These are phyloP conservation scores for Nicotiana paniculata DNA, from an alignment of 257 asterid species.

Conservation along the genomic window DNA sequence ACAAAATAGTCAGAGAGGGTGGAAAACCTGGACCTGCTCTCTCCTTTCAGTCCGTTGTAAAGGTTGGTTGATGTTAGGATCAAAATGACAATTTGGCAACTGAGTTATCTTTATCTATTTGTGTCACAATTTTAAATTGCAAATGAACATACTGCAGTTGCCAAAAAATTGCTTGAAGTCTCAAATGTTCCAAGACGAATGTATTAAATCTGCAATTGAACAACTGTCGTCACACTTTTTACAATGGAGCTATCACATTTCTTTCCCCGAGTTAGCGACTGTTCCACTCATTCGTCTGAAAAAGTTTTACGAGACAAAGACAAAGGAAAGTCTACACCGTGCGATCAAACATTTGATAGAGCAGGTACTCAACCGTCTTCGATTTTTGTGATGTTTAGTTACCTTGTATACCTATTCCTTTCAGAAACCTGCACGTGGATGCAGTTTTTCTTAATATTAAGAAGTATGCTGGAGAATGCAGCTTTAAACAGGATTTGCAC, in stretches of 20 bases:
- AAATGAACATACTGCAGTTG: slow-evolving; percentile 43
- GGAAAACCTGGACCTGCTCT: slow-evolving; percentile 36
- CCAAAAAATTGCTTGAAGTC: slow-evolving; percentile 72
- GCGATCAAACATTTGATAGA: slow-evolving; percentile 68
- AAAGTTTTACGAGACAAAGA: slow-evolving; percentile 48
- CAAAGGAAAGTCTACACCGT: slow-evolving; percentile 54
- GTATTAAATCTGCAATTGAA: slow-evolving; percentile 55
- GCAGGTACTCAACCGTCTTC: slow-evolving; percentile 49
- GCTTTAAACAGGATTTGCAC: not conserved
- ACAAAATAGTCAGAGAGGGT: slow-evolving; percentile 61
- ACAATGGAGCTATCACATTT: slow-evolving; percentile 85
- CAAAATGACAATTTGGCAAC: not conserved
- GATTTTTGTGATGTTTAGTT: not conserved
- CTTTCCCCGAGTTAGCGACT: slow-evolving; percentile 85
- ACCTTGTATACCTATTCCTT: not conserved
- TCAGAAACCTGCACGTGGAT: not conserved
- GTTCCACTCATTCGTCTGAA: slow-evolving; percentile 66
- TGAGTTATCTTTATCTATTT: slow-evolving; percentile 5
- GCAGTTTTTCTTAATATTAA: not conserved
- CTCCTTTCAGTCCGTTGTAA: slow-evolving; percentile 46
- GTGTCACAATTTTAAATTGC: slow-evolving; percentile 11
- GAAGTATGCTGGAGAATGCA: not conserved
- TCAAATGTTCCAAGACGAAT: slow-evolving; percentile 69
- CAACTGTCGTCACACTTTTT: slow-evolving; percentile 68
- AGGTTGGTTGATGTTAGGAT: slow-evolving; percentile 43